Percentiles rank a stretch among this genome's conserved stretches.
Conservation (phyloP, 495 filamentous ascomycete genomes). For the Cudoniella acicularis region DNA sequence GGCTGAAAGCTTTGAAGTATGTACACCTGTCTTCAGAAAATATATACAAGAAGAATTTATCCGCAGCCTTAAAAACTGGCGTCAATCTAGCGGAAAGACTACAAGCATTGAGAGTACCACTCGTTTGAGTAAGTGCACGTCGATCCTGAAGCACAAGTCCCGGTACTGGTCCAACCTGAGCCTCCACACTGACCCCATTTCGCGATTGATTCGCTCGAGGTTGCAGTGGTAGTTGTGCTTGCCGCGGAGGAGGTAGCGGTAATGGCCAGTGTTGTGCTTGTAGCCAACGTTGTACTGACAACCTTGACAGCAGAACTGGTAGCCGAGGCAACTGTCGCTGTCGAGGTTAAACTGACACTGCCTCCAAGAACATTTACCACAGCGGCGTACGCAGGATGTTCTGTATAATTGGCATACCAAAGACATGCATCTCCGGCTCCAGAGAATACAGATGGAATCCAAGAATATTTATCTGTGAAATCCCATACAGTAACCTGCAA, state of each 20-base stretch:
- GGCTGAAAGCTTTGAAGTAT: too few species aligned
- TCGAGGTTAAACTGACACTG: neutral
- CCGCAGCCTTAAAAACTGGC: neutral
- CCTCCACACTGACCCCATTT: conserved; percentile 12
- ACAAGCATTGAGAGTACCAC: conserved; percentile 24
- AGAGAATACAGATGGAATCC: conserved; percentile 54
- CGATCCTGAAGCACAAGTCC: conserved; percentile 14
- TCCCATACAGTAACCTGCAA: conserved; percentile 73
- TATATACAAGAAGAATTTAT: neutral
- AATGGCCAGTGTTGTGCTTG: neutral
- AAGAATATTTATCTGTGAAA: conserved; percentile 52
- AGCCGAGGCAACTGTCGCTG: neutral
- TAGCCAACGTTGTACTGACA: neutral
- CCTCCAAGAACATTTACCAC: conserved; percentile 27
- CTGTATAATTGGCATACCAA: conserved; percentile 50
- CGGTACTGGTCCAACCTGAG: neutral
- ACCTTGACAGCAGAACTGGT: neutral
- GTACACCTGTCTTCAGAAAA: neutral
- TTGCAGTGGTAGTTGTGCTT: neutral
- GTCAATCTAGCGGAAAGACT: neutral
- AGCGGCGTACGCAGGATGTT: conserved; percentile 55
- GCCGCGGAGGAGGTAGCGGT: neutral
- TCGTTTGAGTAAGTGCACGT: conserved; percentile 10
- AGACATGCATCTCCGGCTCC: conserved; percentile 54
- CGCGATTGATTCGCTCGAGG: neutral